Base-by-base conservation (phyloP, 1,284 basidiomycete genomes). In the Agroathelia rolfsii region DNA sequence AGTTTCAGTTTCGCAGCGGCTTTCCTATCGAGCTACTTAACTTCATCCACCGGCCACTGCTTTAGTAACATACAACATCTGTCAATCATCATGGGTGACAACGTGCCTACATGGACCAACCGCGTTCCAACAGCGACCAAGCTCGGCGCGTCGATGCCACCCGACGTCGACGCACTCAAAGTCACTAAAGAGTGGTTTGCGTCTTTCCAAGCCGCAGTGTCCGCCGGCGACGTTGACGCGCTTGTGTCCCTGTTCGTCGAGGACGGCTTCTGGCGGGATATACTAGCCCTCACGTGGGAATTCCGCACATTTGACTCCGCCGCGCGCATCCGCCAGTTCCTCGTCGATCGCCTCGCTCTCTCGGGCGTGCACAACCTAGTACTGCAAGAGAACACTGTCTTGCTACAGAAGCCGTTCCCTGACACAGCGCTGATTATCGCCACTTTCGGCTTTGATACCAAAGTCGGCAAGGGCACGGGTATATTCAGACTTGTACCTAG, bases 251-350 rank as follows among this genome's bases (percentile, higher is more conserved):
- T 54, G 15, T 42, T 58, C 30, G 39, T 47, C 26, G 47, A 43
- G 4, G 39, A 51, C 6, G 45, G 52, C 3, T 55, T 55, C 19
- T 55, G 53, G 50, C 49, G 41, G 22, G 50, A 52, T 14, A 21
- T 27, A 4, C 22, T 52, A 11, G 52, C 48, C 0, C 16, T 56
- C 2, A 52, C 51, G 1, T 52, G 51, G 50, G 51, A 52, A 27
- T 44, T 55, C 5, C 37, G 52, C 21, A 41, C 52, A 3, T 28
- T 50, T 27, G 39, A 43, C 14, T 53, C 52, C 17, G 44, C 22
- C 14, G 21, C 42, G 12, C 36, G 37, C 12, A 51, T 52, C 36
- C 42, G 29, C 32, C 40, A 42, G 5, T 26, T 42, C 55, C 32
- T 34, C 32, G 32, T 34, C 32, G 30, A 34, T 1, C 40, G 46